Percentiles rank a stretch among this genome's conserved stretches.
These are phyloP conservation scores for Fraxinus ornus DNA, from an alignment of 305 asterid species.

Conservation along the genomic window DNA sequence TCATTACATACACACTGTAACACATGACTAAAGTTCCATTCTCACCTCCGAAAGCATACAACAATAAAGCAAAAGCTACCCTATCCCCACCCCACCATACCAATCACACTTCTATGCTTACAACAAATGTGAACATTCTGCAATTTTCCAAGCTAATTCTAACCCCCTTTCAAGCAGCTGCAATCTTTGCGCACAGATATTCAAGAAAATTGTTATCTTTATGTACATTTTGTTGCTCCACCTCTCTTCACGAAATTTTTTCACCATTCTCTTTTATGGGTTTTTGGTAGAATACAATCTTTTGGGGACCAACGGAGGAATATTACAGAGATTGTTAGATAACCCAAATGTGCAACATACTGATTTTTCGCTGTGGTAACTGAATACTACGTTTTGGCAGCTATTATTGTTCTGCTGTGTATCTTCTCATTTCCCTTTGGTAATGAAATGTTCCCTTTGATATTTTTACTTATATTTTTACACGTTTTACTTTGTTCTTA, in stretches of 20 bases:
- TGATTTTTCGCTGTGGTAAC: not conserved
- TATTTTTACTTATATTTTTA: not conserved
- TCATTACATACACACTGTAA: conserved; percentile 34
- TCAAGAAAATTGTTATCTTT: conserved; percentile 13
- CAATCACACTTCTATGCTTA: not conserved
- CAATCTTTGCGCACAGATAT: conserved; percentile 26
- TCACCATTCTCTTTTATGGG: not conserved
- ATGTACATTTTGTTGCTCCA: not conserved
- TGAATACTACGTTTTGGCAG: not conserved
- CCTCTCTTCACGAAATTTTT: not conserved
- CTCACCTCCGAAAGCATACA: conserved; percentile 13
- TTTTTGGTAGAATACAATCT: not conserved
- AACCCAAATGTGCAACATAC: not conserved
- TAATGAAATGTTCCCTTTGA: conserved; percentile 6
- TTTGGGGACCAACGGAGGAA: not conserved
- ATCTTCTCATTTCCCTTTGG: not conserved
- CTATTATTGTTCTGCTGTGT: conserved; percentile 5
- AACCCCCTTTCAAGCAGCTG: conserved; percentile 21
- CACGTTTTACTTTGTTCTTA: not conserved
- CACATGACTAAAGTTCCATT: conserved; percentile 59
- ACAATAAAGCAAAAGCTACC: conserved; percentile 26
- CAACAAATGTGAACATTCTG: not conserved
- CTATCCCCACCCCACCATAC: not conserved
- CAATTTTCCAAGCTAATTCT: conserved; percentile 6
- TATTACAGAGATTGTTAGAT: not conserved